These are phyloP conservation scores for Dictyostelium discoideum DNA, from an alignment of 78 protist genomes.

Conservation along the genomic window DNA sequence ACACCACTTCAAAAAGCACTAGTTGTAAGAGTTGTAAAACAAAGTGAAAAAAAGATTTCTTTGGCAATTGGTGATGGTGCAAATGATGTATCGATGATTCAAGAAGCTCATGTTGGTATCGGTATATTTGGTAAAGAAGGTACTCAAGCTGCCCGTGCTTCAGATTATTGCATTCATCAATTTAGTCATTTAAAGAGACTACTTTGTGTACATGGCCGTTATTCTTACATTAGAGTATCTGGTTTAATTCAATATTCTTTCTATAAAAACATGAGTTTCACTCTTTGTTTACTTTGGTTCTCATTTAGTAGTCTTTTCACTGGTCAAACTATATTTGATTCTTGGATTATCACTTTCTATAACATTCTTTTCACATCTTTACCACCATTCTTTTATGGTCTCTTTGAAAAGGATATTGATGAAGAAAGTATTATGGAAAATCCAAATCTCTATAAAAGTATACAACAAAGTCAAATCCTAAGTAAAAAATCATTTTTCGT, in stretches of 20 bases:
- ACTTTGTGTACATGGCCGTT: conserved; percentile 94
- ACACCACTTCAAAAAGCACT: conserved; percentile 94
- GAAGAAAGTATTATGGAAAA: conserved; percentile 70
- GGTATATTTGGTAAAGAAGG: conserved; percentile 96
- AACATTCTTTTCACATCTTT: conserved; percentile 91
- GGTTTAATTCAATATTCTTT: conserved; percentile 89
- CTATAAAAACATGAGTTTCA: conserved; percentile 92
- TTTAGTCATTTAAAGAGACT: conserved; percentile 86
- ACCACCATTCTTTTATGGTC: conserved; percentile 87
- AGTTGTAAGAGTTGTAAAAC: conserved; percentile 86
- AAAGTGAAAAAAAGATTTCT: conserved; percentile 34
- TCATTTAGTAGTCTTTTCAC: conserved; percentile 71
- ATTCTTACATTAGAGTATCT: conserved; percentile 76
- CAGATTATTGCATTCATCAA: conserved; percentile 93
- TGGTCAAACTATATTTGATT: conserved; percentile 89
- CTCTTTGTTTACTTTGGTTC: conserved; percentile 79
- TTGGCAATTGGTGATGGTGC: conserved; percentile 97
- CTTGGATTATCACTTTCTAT: conserved; percentile 84
- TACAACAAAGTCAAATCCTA: conserved; percentile 5
- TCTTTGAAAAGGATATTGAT: conserved; percentile 76
- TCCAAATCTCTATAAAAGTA: conserved; percentile 43
- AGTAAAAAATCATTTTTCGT: conserved; percentile 31
- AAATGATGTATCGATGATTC: conserved; percentile 97
- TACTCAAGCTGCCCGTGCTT: conserved; percentile 93
- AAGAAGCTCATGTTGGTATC: conserved; percentile 92